These are phyloP conservation scores for Gaertneriomyces sp. DNA, from an alignment of 192 early-diverging fungal species.

Conservation along the genomic window DNA sequence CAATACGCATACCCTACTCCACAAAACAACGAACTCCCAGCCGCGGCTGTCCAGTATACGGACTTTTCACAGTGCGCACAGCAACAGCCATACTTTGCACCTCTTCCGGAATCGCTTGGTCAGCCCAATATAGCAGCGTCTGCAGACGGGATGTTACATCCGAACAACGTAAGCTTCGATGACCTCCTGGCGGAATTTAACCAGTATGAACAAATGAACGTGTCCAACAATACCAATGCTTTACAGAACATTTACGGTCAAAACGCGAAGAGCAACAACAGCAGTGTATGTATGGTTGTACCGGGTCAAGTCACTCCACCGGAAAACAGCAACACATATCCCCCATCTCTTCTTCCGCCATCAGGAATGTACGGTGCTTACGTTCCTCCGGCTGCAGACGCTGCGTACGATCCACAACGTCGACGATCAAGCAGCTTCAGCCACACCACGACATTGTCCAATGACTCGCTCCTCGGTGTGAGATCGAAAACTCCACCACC, in stretches of 20 bases:
- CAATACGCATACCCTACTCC: slow-evolving; percentile 5
- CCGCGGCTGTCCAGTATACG: slow-evolving; percentile 10
- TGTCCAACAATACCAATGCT: not conserved
- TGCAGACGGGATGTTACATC: too few relatives aligned
- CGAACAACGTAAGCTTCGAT: not conserved
- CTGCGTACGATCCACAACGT: too few relatives aligned
- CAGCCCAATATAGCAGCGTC: not conserved
- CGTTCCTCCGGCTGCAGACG: too few relatives aligned
- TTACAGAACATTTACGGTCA: not conserved
- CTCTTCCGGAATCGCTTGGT: not conserved
- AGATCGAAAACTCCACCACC: not conserved
- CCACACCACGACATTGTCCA: too few relatives aligned
- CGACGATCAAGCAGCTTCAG: too few relatives aligned
- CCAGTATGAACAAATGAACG: slow-evolving; percentile 11
- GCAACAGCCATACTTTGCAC: not conserved
- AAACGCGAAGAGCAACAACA: not conserved
- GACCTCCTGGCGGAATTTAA: slow-evolving; percentile 14
- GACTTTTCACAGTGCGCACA: slow-evolving; percentile 6
- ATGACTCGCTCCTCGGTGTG: too few relatives aligned
- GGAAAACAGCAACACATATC: too few relatives aligned
- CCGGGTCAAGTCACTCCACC: too few relatives aligned
- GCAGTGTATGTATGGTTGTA: not conserved
- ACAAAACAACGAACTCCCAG: slow-evolving; percentile 9
- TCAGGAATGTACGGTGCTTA: too few relatives aligned
- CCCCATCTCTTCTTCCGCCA: too few relatives aligned